phyloP scores from a whole-genome alignment of 2,329 filamentous ascomycete species.

The Calycina herbarum region DNA sequence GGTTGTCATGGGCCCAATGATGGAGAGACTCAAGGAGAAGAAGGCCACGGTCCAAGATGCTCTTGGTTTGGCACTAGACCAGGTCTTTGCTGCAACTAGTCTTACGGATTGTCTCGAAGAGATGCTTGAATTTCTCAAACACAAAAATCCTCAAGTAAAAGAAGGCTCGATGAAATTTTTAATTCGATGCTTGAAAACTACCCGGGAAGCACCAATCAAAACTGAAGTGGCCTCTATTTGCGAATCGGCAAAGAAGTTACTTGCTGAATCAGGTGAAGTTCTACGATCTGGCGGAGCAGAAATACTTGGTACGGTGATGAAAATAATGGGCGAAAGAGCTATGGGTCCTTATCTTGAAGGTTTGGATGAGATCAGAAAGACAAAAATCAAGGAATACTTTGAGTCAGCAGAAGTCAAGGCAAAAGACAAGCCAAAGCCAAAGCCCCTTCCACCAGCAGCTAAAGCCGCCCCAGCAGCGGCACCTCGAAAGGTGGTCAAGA shows the following conservation, averaged over 20 bases:
- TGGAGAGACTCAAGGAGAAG: conserved; percentile 97
- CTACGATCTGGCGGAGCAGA: conserved; percentile 89
- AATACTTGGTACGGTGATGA: conserved; percentile 92
- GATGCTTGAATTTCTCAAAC: conserved; percentile 76
- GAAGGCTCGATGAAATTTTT: conserved; percentile 92
- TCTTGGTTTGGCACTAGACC: conserved; percentile 79
- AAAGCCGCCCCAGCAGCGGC: conserved; percentile 49
- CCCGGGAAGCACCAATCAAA: conserved; percentile 79
- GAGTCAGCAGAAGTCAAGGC: conserved; percentile 81
- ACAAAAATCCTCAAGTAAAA: conserved; percentile 98
- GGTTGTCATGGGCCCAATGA: conserved; percentile 80
- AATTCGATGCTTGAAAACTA: conserved; percentile 81
- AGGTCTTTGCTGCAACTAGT: conserved; percentile 62
- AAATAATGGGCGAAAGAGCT: conserved; percentile 93
- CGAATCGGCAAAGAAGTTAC: conserved; percentile 84
- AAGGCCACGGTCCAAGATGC: conserved; percentile 88
- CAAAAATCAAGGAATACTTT: conserved; percentile 91
- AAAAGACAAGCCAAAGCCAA: conserved; percentile 92
- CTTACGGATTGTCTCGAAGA: conserved; percentile 90
- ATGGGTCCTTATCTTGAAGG: conserved; percentile 93
- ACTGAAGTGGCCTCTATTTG: conserved; percentile 81
- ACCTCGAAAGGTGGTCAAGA: conserved; percentile 46
- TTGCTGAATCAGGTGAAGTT: conserved; percentile 84
- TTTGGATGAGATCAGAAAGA: conserved; percentile 92
- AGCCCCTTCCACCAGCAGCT: conserved; percentile 66